Evolutionary conservation across 768 basidiomycete species (phyloP).

Genomic region (Xerocomellus chrysenteron): DNA sequence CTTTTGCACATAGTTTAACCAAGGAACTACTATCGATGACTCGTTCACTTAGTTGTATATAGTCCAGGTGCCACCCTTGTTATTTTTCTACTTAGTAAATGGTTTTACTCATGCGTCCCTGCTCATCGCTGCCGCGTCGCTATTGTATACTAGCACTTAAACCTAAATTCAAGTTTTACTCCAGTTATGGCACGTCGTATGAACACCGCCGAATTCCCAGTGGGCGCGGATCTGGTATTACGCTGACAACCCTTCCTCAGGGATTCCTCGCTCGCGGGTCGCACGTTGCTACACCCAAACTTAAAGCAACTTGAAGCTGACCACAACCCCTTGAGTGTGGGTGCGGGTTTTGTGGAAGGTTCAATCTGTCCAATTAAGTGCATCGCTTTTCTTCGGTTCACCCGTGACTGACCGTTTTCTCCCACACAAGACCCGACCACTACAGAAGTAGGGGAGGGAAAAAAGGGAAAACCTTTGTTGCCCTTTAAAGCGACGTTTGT

Average conservation of each 20-base stretch:
- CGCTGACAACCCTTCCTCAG: background rate
- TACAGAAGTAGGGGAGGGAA: background rate
- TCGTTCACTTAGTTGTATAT: background rate
- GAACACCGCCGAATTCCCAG: no score
- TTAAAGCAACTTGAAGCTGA: no score
- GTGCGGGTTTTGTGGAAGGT: background rate
- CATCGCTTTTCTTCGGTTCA: background rate
- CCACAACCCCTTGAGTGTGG: background rate
- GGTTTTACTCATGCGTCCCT: background rate
- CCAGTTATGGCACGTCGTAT: no score
- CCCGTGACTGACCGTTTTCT: background rate
- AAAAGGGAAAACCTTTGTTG: background rate
- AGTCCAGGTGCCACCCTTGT: background rate
- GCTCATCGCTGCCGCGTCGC: no score
- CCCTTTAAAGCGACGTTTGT: background rate
- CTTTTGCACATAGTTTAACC: background rate
- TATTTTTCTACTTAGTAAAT: background rate
- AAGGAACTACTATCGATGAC: background rate
- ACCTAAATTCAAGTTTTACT: background rate
- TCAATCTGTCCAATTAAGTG: constrained; percentile 6
- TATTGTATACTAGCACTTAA: background rate
- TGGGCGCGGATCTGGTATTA: no score
- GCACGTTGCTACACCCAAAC: background rate
- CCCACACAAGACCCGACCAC: constrained; percentile 2
- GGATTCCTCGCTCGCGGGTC: background rate